Base-by-base conservation (phyloP, 2,329 filamentous ascomycete genomes). In the Cladophialophora yegresii region DNA sequence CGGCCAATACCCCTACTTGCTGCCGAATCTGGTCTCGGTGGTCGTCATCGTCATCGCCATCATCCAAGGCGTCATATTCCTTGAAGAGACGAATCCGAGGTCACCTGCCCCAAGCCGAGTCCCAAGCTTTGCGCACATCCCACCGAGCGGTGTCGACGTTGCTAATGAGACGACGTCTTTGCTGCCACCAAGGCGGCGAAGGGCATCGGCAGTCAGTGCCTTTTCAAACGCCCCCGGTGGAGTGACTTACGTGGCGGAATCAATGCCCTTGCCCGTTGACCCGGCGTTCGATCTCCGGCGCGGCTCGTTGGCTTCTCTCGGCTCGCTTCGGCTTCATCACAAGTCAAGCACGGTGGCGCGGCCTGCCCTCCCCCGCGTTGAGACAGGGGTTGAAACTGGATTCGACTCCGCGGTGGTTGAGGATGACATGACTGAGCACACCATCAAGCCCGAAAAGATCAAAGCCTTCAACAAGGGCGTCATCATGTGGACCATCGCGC, bases 401-500 rank as follows among this genome's bases (percentile, higher is more conserved):
- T 43, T 58, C 20, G 61, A 66, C 16, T 32, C 51, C 12, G 54
- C 45, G 12, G 43, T 63, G 13, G 56, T 61, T n/a, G 66, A 64
- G 40, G 64, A 62, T 13, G 58, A 61, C 4, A 47, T 54, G n/a
- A 2, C 36, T 12, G 49, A 58, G 32, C 40, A 54, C 7, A 47
- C 33, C 7, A 12, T 33, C 5, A 32, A 51, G 33, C 13, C 50
- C 13, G 50, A 56, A 23, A 28, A 63, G 5, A 54, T 60, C 30
- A 67, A 56, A 23, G 60, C 58, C 7, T 69, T 68, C 47, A 69
- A 54, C 28, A 64, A 58, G 16, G 51, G 45, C 13, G 67, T 80
- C 56, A 70, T 80, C 62, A 79, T 80, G 78, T 71, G 80, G 16
- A 78, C 78, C 5, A 57, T 77, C 7, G 74, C 77, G 8, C 68